These are phyloP conservation scores for Tubosaeta sp. DNA, from an alignment of 768 basidiomycete genomes.

Conservation along the genomic window DNA sequence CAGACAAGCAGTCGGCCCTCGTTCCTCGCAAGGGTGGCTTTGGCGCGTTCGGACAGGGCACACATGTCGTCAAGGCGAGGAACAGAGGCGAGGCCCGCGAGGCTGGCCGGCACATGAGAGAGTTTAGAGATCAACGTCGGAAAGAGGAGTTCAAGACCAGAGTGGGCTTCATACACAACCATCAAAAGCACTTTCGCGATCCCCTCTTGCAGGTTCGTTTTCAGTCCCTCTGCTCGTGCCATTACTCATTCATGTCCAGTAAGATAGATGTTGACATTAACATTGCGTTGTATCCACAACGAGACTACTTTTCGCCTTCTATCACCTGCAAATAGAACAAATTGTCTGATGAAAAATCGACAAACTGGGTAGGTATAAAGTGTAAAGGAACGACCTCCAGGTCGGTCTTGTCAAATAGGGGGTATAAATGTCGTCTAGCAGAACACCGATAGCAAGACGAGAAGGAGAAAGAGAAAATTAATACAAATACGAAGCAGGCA, in stretches of 20 bases:
- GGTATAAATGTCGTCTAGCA: conserved; percentile 32
- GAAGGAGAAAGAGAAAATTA: conserved; percentile 38
- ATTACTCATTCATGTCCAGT: conserved; percentile 15
- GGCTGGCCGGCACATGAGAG: conserved; percentile 80
- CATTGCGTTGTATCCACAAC: conserved; percentile 3
- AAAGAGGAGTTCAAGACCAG: conserved; percentile 83
- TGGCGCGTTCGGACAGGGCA: conserved; percentile 80
- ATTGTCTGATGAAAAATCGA: conserved; percentile 7
- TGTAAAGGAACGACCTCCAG: conserved; percentile 32
- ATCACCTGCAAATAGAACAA: conserved; percentile 9
- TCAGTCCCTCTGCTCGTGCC: background rate
- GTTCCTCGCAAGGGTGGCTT: conserved; percentile 83
- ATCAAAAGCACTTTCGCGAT: conserved; percentile 85
- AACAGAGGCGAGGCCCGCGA: conserved; percentile 95
- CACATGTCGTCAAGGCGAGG: conserved; percentile 80
- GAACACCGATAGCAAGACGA: conserved; percentile 28
- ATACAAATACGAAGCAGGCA: conserved; percentile 89
- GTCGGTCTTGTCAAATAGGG: conserved; percentile 38
- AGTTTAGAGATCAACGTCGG: conserved; percentile 76
- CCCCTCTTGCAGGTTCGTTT: conserved; percentile 52
- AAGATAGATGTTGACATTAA: conserved; percentile 5
- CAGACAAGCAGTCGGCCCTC: conserved; percentile 80
- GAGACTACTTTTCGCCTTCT: conserved; percentile 14
- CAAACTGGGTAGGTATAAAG: conserved; percentile 21
- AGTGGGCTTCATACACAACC: conserved; percentile 74